A percentile compares a stretch with the other conserved stretches of the same genome.
Conservation (phyloP, 148 eudicot genomes). For the Suaeda aralocaspica region DNA sequence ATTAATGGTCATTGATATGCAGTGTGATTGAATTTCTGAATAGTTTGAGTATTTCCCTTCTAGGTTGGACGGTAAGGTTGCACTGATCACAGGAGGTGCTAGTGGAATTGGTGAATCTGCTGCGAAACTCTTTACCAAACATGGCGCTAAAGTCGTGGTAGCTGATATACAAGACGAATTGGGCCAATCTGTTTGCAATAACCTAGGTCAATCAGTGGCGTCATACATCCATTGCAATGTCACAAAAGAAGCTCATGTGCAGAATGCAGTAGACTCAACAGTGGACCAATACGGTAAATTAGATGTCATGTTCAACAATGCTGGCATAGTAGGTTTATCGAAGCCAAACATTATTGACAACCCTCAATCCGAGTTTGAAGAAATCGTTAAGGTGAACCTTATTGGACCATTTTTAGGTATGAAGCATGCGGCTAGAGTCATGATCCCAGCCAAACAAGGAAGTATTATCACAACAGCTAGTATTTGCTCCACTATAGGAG, state of each 20-base stretch:
- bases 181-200: conserved; percentile 27
- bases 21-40: too few species aligned
- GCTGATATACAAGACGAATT: conserved; percentile 36
- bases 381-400: conserved; percentile 23
- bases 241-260: conserved; percentile 23
- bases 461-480: conserved; percentile 48
- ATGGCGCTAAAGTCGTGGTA: conserved; percentile 36
- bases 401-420: conserved; percentile 32
- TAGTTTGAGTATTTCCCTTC: too few species aligned
- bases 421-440: conserved; percentile 37
- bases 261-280: conserved; percentile 26
- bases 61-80: conserved; percentile 42
- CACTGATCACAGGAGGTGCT: conserved; percentile 40
- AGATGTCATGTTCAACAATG: conserved; percentile 41
- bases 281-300: conserved; percentile 26
- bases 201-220: conserved; percentile 25
- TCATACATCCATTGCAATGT: conserved; percentile 35
- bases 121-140: conserved; percentile 27
- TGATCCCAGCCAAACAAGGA: conserved; percentile 37
- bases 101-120: conserved; percentile 33
- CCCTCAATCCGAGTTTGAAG: conserved; percentile 22
- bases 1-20: too few species aligned
- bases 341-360: conserved; percentile 20
- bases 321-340: conserved; percentile 5
- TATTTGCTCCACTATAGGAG: conserved; percentile 28